Base-by-base conservation (phyloP, 805 yeast species). In the Spathaspora arborariae region DNA sequence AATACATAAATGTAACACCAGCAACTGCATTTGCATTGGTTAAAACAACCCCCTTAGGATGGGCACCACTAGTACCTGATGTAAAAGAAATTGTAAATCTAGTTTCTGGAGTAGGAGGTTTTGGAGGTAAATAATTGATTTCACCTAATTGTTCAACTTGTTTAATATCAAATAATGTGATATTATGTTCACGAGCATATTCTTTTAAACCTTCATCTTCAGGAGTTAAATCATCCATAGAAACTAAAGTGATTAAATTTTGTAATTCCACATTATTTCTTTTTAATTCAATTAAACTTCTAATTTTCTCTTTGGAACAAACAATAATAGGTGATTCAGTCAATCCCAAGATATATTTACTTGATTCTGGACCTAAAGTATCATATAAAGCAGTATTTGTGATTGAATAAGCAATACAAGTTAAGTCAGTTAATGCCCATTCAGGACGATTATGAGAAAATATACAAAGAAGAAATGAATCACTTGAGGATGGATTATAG, bases 371-470 rank as follows among this genome's bases (percentile, higher is more conserved):
- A 70, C 74, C 61, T 75, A 75, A 65, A 21, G 63, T 61, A 44
- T 64, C 69, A 47, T 64, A 64, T 40, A 64, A 55, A 9, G 67
- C 63, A 10, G 69, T 62, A 42, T 59, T 64, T 8, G 57, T 48
- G 16, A 63, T 51, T 5, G 67, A 59, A 51, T 79, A 83, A 6
- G 80, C 74, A 39, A 74, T 75, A 56, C 86, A 80, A 0, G 89
- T 90, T 55, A 85, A 62, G 64, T 86, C 94, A 22, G 85, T 63
- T 16, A 85, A 59, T 26, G 75, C 71, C 94, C 94, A 86, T 63
- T 85, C 88, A 7, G 77, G 70, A 42, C 81, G 69, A 59, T 84
- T 84, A 16, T 74, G 69, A 20, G 85, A 75, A 59, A 79, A 78
- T 16, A 84, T 55, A 1, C 85, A 69, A 40, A 83, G 74, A 34